phyloP scores from a whole-genome alignment of 179 eudicot genomes.

The Nepenthes alata region DNA sequence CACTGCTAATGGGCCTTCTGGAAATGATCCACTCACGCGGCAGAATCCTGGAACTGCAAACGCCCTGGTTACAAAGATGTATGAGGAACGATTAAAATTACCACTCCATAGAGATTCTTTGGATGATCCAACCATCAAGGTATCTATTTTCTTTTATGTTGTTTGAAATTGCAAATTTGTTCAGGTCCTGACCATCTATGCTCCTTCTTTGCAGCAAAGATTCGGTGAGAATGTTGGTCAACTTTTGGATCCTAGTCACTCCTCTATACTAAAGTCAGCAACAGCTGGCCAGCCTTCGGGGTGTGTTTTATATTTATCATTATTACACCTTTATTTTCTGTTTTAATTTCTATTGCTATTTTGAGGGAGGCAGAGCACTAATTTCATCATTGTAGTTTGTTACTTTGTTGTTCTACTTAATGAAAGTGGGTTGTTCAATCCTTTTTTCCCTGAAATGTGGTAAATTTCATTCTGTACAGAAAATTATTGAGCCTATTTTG shows the following conservation, averaged over 20 bases:
- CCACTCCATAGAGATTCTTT: constrained; percentile 76
- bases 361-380: too few relatives aligned
- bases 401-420: too few relatives aligned
- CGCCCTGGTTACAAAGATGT: constrained; percentile 87
- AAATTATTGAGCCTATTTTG: too few relatives aligned
- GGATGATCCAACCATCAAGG: constrained; percentile 82
- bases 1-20: constrained; percentile 49
- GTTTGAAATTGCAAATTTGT: background rate
- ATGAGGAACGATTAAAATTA: constrained; percentile 69
- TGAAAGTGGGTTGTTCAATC: too few relatives aligned
- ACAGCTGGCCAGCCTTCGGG: constrained; percentile 73
- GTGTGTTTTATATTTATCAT: constrained; percentile 19
- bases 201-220: constrained; percentile 58
- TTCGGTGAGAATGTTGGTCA: constrained; percentile 75
- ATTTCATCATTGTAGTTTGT: too few relatives aligned
- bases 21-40: constrained; percentile 56
- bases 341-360: background rate
- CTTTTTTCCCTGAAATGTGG: too few relatives aligned
- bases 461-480: too few relatives aligned
- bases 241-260: constrained; percentile 71
- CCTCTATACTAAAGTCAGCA: constrained; percentile 62
- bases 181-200: background rate
- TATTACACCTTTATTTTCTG: background rate
- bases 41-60: constrained; percentile 72
- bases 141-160: constrained; percentile 6